phyloP scores from a whole-genome alignment of 345 rosid genomes.

The Pseudoturritis turrita region DNA sequence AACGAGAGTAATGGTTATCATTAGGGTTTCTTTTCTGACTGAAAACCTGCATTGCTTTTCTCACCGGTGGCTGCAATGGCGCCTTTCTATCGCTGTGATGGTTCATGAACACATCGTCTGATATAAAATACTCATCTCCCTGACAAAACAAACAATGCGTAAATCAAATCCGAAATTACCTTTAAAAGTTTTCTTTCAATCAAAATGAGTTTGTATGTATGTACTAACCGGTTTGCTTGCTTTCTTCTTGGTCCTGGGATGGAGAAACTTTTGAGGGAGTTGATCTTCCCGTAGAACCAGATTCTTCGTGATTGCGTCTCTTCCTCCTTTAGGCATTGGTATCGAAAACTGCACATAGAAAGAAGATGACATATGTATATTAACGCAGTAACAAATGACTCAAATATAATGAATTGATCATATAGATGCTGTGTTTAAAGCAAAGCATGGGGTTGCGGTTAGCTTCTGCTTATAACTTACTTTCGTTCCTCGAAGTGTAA shows the following conservation, averaged over 20 bases:
- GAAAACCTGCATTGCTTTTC: slow-evolving; percentile 79
- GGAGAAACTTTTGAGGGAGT: slow-evolving; percentile 74
- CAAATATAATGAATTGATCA: neutral
- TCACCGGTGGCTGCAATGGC: slow-evolving; percentile 74
- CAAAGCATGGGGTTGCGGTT: neutral
- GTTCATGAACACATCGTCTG: slow-evolving; percentile 56
- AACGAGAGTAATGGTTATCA: slow-evolving; percentile 85
- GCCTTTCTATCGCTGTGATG: slow-evolving; percentile 52
- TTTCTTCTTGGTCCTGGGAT: slow-evolving; percentile 88
- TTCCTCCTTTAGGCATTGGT: slow-evolving; percentile 91
- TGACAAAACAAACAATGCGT: neutral
- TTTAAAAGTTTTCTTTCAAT: neutral
- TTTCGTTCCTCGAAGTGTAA: slow-evolving; percentile 75
- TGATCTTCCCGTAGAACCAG: slow-evolving; percentile 87
- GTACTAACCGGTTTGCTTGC: slow-evolving; percentile 51
- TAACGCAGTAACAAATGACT: no score
- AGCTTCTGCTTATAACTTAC: slow-evolving; percentile 36
- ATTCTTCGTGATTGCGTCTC: slow-evolving; percentile 81
- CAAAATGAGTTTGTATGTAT: neutral
- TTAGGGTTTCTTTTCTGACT: slow-evolving; percentile 93
- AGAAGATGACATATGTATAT: no score
- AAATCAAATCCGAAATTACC: neutral
- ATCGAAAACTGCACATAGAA: slow-evolving; percentile 60
- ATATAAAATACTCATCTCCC: slow-evolving; percentile 61
- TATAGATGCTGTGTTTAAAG: neutral